These are phyloP conservation scores for Mycena indigotica DNA, from an alignment of 768 basidiomycete species.

Conservation along the genomic window DNA sequence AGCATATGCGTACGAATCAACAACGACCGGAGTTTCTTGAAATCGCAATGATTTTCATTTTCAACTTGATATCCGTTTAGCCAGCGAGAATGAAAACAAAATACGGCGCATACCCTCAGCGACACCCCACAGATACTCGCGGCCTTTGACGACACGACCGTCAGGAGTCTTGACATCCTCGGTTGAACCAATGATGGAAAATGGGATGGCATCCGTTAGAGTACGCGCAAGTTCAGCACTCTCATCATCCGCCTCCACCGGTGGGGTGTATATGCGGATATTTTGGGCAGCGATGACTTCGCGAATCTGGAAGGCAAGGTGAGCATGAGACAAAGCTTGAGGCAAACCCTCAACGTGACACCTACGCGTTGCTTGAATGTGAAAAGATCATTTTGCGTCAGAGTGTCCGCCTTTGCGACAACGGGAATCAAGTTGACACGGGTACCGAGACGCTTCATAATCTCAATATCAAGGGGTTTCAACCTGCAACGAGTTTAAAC, in stretches of 20 bases:
- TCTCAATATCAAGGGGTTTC: constrained; percentile 98
- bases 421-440: constrained; percentile 98
- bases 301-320: constrained; percentile 60
- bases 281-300: constrained; percentile 89
- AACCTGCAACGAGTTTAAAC: constrained; percentile 48
- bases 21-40: constrained; percentile 94
- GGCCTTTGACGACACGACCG: constrained; percentile 92
- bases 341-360: constrained; percentile 20
- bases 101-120: constrained; percentile 78
- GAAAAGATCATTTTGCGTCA: constrained; percentile 90
- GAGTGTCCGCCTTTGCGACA: constrained; percentile 95
- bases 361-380: constrained; percentile 91
- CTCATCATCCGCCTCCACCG: constrained; percentile 85
- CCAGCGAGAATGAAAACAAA: neutral
- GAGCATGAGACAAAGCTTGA: constrained; percentile 10
- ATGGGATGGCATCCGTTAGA: constrained; percentile 91
- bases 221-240: constrained; percentile 86
- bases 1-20: constrained; percentile 98
- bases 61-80: constrained; percentile 61
- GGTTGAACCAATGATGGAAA: constrained; percentile 97
- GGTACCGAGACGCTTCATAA: constrained; percentile 98
- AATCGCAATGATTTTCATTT: constrained; percentile 99
- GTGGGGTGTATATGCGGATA: constrained; percentile 93
- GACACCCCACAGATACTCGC: constrained; percentile 99
- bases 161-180: constrained; percentile 91